phyloP scores from a whole-genome alignment of 345 rosid genomes.

The Stellera chamaejasme region DNA sequence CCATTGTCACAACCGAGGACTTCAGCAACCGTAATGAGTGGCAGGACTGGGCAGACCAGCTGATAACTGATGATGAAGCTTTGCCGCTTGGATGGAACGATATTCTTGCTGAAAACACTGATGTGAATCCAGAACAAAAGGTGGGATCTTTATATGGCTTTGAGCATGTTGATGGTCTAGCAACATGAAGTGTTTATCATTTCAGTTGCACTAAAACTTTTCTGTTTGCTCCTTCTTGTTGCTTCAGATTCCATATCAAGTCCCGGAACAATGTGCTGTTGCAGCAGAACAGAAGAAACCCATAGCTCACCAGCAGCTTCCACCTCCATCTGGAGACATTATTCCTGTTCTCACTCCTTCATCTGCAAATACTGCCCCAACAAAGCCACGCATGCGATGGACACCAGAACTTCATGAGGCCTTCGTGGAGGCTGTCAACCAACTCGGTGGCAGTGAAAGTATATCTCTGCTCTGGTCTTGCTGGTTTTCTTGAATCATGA shows the following conservation, averaged over 20 bases:
- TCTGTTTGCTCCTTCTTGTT: constrained; percentile 21
- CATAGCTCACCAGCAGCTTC: constrained; percentile 36
- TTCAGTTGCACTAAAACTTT: neutral
- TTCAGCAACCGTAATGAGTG: constrained; percentile 47
- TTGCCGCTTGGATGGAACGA: constrained; percentile 51
- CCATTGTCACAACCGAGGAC: constrained; percentile 41
- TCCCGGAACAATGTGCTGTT: constrained; percentile 26
- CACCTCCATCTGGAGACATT: constrained; percentile 48
- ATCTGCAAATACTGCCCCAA: constrained; percentile 48
- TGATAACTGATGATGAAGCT: constrained; percentile 58
- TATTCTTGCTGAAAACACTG: constrained; percentile 40
- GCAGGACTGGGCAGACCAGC: constrained; percentile 87
- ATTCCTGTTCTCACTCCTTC: constrained; percentile 31
- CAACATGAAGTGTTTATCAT: constrained; percentile 3
- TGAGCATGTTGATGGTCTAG: constrained; percentile 8
- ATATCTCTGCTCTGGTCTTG: constrained; percentile 12
- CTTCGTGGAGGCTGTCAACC: constrained; percentile 83
- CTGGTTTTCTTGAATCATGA: neutral
- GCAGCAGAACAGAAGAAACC: constrained; percentile 27
- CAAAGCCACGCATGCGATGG: constrained; percentile 93
- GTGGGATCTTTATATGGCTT: constrained; percentile 23
- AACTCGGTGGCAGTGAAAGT: constrained; percentile 86
- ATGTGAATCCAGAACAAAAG: constrained; percentile 50
- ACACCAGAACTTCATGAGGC: constrained; percentile 87
- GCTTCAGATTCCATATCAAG: constrained; percentile 51